Evolutionary conservation across 495 filamentous ascomycete species (phyloP), one percentile per base, ranked within the genome.

Genomic region (Daldinia loculata): DNA sequence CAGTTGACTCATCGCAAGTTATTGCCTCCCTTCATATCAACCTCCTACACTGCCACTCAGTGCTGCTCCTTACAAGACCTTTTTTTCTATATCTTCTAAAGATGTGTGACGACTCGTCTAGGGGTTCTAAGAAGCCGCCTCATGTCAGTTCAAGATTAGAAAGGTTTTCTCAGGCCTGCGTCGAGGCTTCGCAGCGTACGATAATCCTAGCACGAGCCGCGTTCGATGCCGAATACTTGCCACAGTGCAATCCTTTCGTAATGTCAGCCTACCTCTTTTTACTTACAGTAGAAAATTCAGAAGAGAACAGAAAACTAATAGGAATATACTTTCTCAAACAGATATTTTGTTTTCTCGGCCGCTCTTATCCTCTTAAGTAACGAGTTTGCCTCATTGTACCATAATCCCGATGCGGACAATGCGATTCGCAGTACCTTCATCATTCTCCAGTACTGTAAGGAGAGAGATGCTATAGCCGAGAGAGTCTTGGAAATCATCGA

Each of bases 341-440:
- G 85, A 64, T 91, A 93, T 73, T 91, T 90, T 50, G 86, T 91
- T 56, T 93, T 93, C 75, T 86, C 90, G 36, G 89, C 90, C 2
- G 89, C 89, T 3, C 81, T 93, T 4, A 84, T 92, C 9, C 81
- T 93, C 3, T 82, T 90, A 30, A 86, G 89, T 58, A 91, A 91
- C 59, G 89, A 91, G 71, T 92, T 92, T 69, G 87, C 89, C 3
- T 84, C 82, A 26, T 84, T 91, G 26, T 90, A 88, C 72, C 82
- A 82, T 58, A 84, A 88, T 19, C 78, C 86, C 5, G 83, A 84
- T 1, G 84, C 89, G 6, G 82, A 84, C 41, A 77, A 80, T 38
- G 87, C 85, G 17, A 84, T 92, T 67, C 75, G 75, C 22, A 89
- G 90, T 63, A 84, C 88, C 15, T 84, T 91, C 52, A 79, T 74